These are phyloP conservation scores for Chytriomyces confervae DNA, from an alignment of 192 early-diverging fungal species.

Conservation along the genomic window DNA sequence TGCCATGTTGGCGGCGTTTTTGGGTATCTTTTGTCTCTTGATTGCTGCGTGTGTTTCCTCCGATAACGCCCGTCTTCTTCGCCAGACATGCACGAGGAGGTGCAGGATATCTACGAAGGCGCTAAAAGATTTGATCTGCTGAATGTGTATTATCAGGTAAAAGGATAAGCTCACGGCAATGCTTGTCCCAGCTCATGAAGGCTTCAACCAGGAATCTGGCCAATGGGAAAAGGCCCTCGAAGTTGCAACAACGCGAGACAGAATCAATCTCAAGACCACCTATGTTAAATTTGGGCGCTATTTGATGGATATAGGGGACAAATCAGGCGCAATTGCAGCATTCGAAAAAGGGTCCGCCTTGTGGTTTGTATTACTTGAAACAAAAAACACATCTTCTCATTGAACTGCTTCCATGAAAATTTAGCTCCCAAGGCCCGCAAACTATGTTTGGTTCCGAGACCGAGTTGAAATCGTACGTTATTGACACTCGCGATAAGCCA, in stretches of 20 bases:
- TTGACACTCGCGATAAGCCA: constrained; percentile 26
- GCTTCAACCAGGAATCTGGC: constrained; percentile 28
- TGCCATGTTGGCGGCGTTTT: constrained; percentile 35
- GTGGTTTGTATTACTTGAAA: not conserved
- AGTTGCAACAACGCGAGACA: constrained; percentile 47
- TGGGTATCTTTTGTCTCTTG: constrained; percentile 23
- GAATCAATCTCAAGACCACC: constrained; percentile 49
- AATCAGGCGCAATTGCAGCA: constrained; percentile 56
- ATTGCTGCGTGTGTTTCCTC: no score
- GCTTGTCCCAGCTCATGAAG: not conserved
- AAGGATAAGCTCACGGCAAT: not conserved
- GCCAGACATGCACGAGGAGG: constrained; percentile 51
- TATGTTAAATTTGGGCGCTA: constrained; percentile 57
- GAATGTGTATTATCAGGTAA: constrained; percentile 52
- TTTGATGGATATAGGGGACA: constrained; percentile 54
- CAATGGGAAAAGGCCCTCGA: constrained; percentile 59
- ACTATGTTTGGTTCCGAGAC: constrained; percentile 21
- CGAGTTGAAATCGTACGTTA: constrained; percentile 28
- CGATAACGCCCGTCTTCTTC: not conserved
- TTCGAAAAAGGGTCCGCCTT: constrained; percentile 54
- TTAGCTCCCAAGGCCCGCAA: constrained; percentile 21
- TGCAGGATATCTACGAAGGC: constrained; percentile 39
- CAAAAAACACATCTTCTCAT: not conserved
- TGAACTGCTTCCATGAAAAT: not conserved
- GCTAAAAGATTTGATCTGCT: constrained; percentile 46